phyloP scores from a whole-genome alignment of 768 basidiomycete genomes.

The Kwoniella botswanensis region DNA sequence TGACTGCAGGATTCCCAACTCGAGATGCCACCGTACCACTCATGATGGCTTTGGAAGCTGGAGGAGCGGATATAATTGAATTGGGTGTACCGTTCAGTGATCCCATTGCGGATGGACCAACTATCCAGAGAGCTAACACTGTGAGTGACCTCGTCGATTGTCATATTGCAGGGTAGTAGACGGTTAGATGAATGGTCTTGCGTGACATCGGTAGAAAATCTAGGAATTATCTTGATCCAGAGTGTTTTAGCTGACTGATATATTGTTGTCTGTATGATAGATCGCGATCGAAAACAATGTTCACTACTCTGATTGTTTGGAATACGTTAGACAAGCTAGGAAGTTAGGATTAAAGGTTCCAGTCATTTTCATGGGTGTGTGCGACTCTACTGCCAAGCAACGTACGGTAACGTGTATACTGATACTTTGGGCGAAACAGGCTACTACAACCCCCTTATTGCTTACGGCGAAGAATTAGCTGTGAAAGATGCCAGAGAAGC shows the following conservation, averaged over 20 bases:
- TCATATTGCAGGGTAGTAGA: not conserved
- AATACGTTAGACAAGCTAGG: conserved; percentile 76
- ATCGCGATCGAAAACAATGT: conserved; percentile 80
- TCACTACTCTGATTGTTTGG: conserved; percentile 75
- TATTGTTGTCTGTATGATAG: conserved; percentile 60
- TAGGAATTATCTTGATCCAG: too few species aligned
- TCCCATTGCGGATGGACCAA: conserved; percentile 92
- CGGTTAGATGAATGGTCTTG: not conserved
- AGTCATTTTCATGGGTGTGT: conserved; percentile 88
- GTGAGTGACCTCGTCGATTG: conserved; percentile 62
- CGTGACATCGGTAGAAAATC: too few species aligned
- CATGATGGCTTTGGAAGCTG: conserved; percentile 87
- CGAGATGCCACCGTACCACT: conserved; percentile 79
- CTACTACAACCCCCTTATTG: conserved; percentile 95
- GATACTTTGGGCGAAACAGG: conserved; percentile 62
- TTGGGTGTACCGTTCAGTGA: conserved; percentile 95
- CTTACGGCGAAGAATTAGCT: conserved; percentile 92
- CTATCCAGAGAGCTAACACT: conserved; percentile 91
- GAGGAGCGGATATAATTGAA: conserved; percentile 93
- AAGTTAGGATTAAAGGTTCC: conserved; percentile 80
- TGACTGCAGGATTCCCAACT: conserved; percentile 91
- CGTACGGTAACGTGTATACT: not conserved
- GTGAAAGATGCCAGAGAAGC: conserved; percentile 86
- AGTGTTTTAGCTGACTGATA: not conserved
- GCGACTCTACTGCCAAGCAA: not conserved